Percentiles rank a stretch among this genome's conserved stretches.
Evolutionary conservation across 2,329 filamentous ascomycete genomes (phyloP).

Genomic region (Chaetomium strumarium): DNA sequence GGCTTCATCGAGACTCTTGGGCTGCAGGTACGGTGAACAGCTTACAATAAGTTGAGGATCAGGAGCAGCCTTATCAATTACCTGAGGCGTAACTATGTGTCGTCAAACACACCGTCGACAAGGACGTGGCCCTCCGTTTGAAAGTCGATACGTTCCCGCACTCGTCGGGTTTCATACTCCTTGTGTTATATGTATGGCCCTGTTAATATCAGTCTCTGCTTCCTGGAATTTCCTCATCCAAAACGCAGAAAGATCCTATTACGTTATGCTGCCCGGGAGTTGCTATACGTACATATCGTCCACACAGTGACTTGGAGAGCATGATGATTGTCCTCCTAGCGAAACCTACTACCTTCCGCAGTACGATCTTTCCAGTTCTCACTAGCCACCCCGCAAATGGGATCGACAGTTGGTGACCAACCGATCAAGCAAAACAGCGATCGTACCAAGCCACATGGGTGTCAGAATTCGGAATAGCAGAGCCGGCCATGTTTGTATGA

Average conservation of each 20-base stretch:
- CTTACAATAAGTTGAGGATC: not conserved
- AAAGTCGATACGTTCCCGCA: slow-evolving; percentile 1
- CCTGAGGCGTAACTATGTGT: too few species aligned
- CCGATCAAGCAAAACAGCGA: slow-evolving; percentile 12
- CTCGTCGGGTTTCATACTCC: slow-evolving; percentile 3
- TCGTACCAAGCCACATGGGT: not conserved
- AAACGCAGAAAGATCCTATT: too few species aligned
- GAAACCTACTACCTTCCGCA: too few species aligned
- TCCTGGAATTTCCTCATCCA: slow-evolving; percentile 5
- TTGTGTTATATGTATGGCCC: not conserved
- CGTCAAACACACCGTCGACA: too few species aligned
- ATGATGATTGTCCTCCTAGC: not conserved
- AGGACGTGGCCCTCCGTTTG: not conserved
- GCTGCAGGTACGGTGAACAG: not conserved
- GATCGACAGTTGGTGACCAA: slow-evolving; percentile 14
- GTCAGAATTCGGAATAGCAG: not conserved
- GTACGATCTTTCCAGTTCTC: slow-evolving; percentile 4
- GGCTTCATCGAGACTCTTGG: too few species aligned
- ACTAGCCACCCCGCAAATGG: slow-evolving; percentile 15
- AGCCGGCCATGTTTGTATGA: not conserved
- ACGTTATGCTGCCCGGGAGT: too few species aligned
- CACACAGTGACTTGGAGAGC: not conserved
- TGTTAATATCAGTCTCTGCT: not conserved
- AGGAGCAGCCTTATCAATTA: too few species aligned
- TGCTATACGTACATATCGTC: too few species aligned